These are phyloP conservation scores for Durio zibethinus DNA, from an alignment of 345 rosid species.

Conservation along the genomic window DNA sequence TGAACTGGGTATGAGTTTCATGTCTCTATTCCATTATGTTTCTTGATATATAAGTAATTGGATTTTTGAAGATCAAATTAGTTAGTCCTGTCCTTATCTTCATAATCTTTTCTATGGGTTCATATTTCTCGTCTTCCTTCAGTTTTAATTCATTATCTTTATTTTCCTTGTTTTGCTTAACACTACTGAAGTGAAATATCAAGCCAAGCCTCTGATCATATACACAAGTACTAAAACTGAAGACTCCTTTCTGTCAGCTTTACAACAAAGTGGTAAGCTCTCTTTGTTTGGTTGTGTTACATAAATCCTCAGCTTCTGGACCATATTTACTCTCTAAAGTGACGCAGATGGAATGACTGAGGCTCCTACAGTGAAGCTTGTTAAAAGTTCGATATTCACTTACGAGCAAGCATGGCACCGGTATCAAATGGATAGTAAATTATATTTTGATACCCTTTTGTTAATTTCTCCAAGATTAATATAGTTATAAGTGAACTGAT, in stretches of 20 bases:
- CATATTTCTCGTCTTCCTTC: background rate
- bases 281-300: slow-evolving; percentile 17
- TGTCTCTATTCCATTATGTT: slow-evolving; percentile 6
- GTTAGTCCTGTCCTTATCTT: background rate
- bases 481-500: background rate
- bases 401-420: slow-evolving; percentile 99
- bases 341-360: slow-evolving; percentile 63
- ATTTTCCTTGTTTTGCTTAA: slow-evolving; percentile 14
- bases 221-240: slow-evolving; percentile 95
- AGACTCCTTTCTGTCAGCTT: slow-evolving; percentile 76
- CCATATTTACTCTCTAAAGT: slow-evolving; percentile 27
- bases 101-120: background rate
- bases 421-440: slow-evolving; percentile 33
- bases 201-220: slow-evolving; percentile 70
- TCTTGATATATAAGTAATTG: background rate
- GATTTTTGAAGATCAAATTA: background rate
- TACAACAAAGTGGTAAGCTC: slow-evolving; percentile 66
- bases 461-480: background rate
- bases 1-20: slow-evolving; percentile 58
- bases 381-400: slow-evolving; percentile 92
- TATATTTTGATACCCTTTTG: background rate
- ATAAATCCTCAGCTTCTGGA: slow-evolving; percentile 13
- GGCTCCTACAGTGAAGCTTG: slow-evolving; percentile 62
- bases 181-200: slow-evolving; percentile 65
- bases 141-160: slow-evolving; percentile 4